Percentiles rank a stretch among this genome's conserved stretches.
Conservation (phyloP, 257 asterid genomes). For the Ligustrum vulgare region DNA sequence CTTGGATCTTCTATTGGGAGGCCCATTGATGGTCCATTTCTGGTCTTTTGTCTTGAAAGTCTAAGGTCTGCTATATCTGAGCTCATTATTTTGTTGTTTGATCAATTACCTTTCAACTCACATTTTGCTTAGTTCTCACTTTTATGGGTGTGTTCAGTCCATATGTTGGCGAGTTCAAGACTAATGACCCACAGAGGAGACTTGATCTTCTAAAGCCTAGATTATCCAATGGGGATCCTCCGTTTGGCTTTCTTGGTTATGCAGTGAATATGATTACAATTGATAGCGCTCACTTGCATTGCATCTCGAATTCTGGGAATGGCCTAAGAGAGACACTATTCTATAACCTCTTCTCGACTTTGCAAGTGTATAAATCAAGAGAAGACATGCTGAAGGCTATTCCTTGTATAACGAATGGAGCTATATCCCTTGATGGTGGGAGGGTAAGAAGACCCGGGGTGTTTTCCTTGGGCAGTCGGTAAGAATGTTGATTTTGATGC, state of each 20-base stretch:
- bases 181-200: slow-evolving; percentile 74
- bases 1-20: slow-evolving; percentile 54
- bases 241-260: slow-evolving; percentile 83
- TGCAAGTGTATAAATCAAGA: slow-evolving; percentile 81
- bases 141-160: slow-evolving; percentile 52
- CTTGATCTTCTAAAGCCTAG: slow-evolving; percentile 71
- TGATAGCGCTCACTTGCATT: slow-evolving; percentile 43
- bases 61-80: slow-evolving; percentile 49
- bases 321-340: slow-evolving; percentile 85
- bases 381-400: slow-evolving; percentile 70
- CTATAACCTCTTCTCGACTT: slow-evolving; percentile 60
- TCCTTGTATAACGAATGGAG: slow-evolving; percentile 48
- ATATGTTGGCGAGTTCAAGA: slow-evolving; percentile 58
- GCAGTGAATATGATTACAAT: slow-evolving; percentile 82
- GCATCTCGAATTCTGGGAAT: slow-evolving; percentile 39
- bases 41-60: slow-evolving; percentile 64
- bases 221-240: slow-evolving; percentile 56
- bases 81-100: slow-evolving; percentile 22
- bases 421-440: slow-evolving; percentile 92
- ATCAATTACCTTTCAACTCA: slow-evolving; percentile 15
- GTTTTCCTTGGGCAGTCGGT: slow-evolving; percentile 56
- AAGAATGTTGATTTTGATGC: slow-evolving; percentile 31
- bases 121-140: slow-evolving; percentile 7
- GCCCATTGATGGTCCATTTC: slow-evolving; percentile 50
- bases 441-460: slow-evolving; percentile 50